phyloP scores from a whole-genome alignment of 1,284 basidiomycete species.

The Fomitopsis betulina region DNA sequence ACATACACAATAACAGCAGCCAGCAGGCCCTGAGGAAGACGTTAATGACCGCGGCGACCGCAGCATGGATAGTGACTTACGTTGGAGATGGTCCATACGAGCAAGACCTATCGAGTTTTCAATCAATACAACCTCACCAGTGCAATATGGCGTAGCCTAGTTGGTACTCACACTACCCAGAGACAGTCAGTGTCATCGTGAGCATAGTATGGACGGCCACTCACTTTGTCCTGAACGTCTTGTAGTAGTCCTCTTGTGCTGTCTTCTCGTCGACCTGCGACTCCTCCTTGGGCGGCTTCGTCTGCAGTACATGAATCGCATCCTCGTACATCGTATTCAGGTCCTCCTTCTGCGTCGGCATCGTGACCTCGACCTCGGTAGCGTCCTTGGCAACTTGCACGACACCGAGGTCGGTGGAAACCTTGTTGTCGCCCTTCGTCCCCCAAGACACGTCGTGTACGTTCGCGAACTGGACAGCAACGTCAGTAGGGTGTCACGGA shows the following conservation, averaged over 20 bases:
- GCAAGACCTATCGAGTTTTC: slow-evolving; percentile 43
- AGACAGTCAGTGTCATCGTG: slow-evolving; percentile 11
- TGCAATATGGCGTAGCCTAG: slow-evolving; percentile 4
- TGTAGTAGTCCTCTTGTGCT: slow-evolving; percentile 86
- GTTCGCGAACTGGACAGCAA: slow-evolving; percentile 64
- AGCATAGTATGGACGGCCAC: slow-evolving; percentile 1
- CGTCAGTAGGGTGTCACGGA: slow-evolving; percentile 21
- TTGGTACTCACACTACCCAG: slow-evolving; percentile 19
- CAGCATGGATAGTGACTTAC: slow-evolving; percentile 31
- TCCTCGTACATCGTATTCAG: slow-evolving; percentile 85
- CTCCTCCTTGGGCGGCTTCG: slow-evolving; percentile 71
- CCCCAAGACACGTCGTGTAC: slow-evolving; percentile 90
- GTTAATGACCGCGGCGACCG: background rate
- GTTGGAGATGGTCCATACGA: slow-evolving; percentile 84
- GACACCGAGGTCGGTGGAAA: slow-evolving; percentile 78
- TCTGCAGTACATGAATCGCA: slow-evolving; percentile 73
- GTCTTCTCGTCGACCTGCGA: slow-evolving; percentile 60
- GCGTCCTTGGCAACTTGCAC: slow-evolving; percentile 58
- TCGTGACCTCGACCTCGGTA: slow-evolving; percentile 76
- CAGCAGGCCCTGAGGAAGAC: slow-evolving; percentile 50
- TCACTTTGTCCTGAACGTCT: slow-evolving; percentile 82
- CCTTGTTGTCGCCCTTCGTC: slow-evolving; percentile 88
- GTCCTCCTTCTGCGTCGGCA: slow-evolving; percentile 82
- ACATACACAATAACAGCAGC: slow-evolving; percentile 66
- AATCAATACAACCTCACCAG: slow-evolving; percentile 6